phyloP scores from a whole-genome alignment of 805 yeast genomes.

The Ogataea wickerhamii region DNA sequence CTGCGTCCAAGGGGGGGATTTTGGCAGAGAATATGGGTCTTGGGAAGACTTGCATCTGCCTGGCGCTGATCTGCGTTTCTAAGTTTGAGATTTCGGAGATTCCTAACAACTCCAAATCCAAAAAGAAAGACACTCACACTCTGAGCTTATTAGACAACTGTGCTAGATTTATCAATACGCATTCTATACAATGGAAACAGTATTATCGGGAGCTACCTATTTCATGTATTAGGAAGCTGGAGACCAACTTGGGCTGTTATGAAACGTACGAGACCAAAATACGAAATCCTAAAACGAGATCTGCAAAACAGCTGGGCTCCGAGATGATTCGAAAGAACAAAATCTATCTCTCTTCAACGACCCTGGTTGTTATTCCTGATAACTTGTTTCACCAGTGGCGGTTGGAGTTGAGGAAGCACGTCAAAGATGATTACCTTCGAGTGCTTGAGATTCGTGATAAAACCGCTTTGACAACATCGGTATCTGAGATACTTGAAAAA shows the following conservation, averaged over 20 bases:
- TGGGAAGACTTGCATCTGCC: constrained; percentile 60
- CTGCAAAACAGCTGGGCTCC: constrained; percentile 5
- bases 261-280: constrained; percentile 19
- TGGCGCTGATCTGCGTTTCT: constrained; percentile 54
- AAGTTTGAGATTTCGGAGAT: constrained; percentile 47
- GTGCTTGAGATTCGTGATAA: constrained; percentile 30
- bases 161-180: constrained; percentile 37
- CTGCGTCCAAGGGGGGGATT: constrained; percentile 57
- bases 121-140: constrained; percentile 19
- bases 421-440: constrained; percentile 36
- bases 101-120: constrained; percentile 32
- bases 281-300: constrained; percentile 15
- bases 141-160: constrained; percentile 39
- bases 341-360: constrained; percentile 46
- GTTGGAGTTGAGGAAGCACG: constrained; percentile 54
- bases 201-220: constrained; percentile 43
- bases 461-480: constrained; percentile 26
- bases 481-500: constrained; percentile 36
- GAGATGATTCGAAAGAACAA: constrained; percentile 22
- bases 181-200: constrained; percentile 58
- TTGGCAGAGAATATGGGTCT: constrained; percentile 68
- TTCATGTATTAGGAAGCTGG: constrained; percentile 36
- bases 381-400: constrained; percentile 66
- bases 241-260: constrained; percentile 44
- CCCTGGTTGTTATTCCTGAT: constrained; percentile 63